Evolutionary conservation across 208 protist species (phyloP), one percentile per base, ranked within the genome.

Genomic region (Porcisia hertigi): DNA sequence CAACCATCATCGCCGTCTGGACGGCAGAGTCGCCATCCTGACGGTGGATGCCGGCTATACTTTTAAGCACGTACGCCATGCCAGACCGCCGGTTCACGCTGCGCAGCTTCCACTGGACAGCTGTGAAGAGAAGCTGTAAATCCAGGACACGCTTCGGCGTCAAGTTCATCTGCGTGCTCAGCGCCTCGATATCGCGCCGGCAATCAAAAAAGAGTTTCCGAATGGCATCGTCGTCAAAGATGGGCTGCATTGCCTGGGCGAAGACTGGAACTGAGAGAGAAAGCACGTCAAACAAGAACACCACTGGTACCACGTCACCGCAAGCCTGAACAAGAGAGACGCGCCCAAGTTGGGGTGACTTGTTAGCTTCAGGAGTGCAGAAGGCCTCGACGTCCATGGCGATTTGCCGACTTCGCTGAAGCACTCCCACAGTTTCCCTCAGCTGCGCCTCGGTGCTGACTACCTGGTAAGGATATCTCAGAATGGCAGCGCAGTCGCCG

Each of bases 141-240:
- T 98, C 94, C 1, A 96, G 78, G 1, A 94, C 90, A 18, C 88
- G 79, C 11, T 52, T 73, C 1, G 90, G 85, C 47, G 82, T 74
- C n/a, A 98, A 60, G 2, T 76, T 73, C 73, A 95, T 83, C 82
- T 98, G 94, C 70, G 79, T 87, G 64, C 85, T 93, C 25, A 98
- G 80, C 53, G 94, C 94, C 67, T 98, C 94, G 14, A 96, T 88
- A 73, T 98, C 94, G 41, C 92, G 91, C 6, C 94, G 89, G 75
- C 94, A 98, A 76, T 98, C 94, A 69, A 97, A 98, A 14, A 96
- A 92, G 34, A 92, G 80, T 80, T 94, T 98, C 45, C 78, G 77
- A 66, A 98, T 89, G 12, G 34, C 47, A 3, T 60, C 69, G 53
- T 91, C 76, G 23, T 69, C 49, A 12, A 96, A 72, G 3, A 96